phyloP scores from a whole-genome alignment of 495 filamentous ascomycete species.

The Daldinia caldariorum region DNA sequence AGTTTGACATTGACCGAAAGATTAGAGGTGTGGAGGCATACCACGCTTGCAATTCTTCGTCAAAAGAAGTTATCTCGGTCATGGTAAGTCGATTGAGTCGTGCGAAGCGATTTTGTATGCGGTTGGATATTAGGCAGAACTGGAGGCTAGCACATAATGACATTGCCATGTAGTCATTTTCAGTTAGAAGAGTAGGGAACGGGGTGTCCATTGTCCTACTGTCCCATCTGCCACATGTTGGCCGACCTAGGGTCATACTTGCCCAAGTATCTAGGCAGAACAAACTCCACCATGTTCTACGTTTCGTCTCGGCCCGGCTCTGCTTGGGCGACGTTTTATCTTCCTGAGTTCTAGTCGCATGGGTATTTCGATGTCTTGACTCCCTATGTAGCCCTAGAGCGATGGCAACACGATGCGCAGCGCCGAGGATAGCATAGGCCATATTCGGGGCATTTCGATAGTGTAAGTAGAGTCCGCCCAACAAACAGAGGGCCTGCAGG shows the following conservation, averaged over 20 bases:
- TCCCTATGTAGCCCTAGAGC: slow-evolving; percentile 44
- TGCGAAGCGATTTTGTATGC: slow-evolving; percentile 42
- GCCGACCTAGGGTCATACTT: slow-evolving; percentile 43
- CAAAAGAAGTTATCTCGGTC: slow-evolving; percentile 33
- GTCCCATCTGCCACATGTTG: slow-evolving; percentile 39
- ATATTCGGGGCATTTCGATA: slow-evolving; percentile 46
- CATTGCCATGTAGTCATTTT: slow-evolving; percentile 38
- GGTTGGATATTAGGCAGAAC: slow-evolving; percentile 42
- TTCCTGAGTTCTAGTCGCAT: slow-evolving; percentile 3
- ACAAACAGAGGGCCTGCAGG: slow-evolving; percentile 42
- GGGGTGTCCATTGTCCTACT: slow-evolving; percentile 34
- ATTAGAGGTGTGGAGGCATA: slow-evolving; percentile 34
- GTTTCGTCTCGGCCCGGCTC: slow-evolving; percentile 33
- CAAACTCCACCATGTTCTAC: slow-evolving; percentile 46
- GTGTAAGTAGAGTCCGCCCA: slow-evolving; percentile 42
- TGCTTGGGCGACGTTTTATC: background rate
- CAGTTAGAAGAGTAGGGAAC: slow-evolving; percentile 35
- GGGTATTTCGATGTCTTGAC: slow-evolving; percentile 25
- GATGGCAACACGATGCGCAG: slow-evolving; percentile 42
- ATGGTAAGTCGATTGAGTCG: slow-evolving; percentile 37
- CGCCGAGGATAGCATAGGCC: slow-evolving; percentile 46
- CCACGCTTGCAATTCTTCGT: slow-evolving; percentile 41
- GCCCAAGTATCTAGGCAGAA: slow-evolving; percentile 47
- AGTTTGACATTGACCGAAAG: slow-evolving; percentile 33
- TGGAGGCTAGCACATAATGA: slow-evolving; percentile 33